Evolutionary conservation across 2,329 filamentous ascomycete genomes (phyloP), one percentile per base, ranked within the genome.

Genomic region (Exophiala dermatitidis): DNA sequence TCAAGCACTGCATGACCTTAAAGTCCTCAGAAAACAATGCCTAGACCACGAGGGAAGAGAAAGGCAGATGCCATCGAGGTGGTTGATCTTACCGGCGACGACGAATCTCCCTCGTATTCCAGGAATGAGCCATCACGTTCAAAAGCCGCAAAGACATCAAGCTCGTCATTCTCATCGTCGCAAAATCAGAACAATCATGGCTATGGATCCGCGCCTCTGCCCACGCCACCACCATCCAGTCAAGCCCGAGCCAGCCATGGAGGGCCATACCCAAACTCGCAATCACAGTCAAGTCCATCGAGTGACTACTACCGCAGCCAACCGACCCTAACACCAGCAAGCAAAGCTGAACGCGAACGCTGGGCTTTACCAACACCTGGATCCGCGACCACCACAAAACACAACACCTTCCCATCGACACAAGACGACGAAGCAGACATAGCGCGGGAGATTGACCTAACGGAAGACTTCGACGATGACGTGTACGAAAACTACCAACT

Each of bases 401-500:
- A 19, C 19, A 19, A 19, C 19, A 19, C 19, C 19, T 31, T 50
- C 6, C 50, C 34, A 5, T 58, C 60, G 28, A 62, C 60, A 7
- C 62, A 63, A 49, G 48, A 69, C 62, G 42, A 62, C 60, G 62
- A 67, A 2, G 59, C 45, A 8, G 58, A 59, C 36, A 58, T 60
- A 30, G 49, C 50, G 3, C 42, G 60, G 7, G 60, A 64, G 9
- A 59, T 68, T 19, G 64, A 68, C 46, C 62, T 68, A 7, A 68
- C 64, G 10, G 54, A 53, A 29, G 62, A 66, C 44, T 62, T 63
- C 43, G 68, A 72, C 56, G 70, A 72, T 46, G 57, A 66, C n/a
- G 63, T 66, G 2, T 61, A 67, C 47, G 62, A 63, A 3, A 66
- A 58, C 28, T 70, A 63, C 44, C 63, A 70, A 40, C 67, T 70